Percentiles rank a stretch among this genome's conserved stretches.
Evolutionary conservation across 2,329 filamentous ascomycete genomes (phyloP).

Genomic region (Diaporthe velutina): DNA sequence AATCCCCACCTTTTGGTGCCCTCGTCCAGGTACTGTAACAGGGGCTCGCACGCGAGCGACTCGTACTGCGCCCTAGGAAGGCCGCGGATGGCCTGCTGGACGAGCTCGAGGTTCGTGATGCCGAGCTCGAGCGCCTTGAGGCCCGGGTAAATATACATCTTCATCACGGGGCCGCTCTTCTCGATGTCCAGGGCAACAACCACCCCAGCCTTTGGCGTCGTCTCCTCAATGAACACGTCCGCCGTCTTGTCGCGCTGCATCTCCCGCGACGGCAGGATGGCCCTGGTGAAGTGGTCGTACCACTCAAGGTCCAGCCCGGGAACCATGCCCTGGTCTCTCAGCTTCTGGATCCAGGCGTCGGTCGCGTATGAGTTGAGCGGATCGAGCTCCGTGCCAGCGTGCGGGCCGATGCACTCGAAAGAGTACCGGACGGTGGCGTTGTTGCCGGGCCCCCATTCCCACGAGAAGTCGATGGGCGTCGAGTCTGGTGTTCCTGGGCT

Average conservation of each 20-base stretch:
- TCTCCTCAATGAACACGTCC: slow-evolving; percentile 42
- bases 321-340: slow-evolving; percentile 41
- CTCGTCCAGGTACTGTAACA: slow-evolving; percentile 43
- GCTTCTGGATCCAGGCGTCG: slow-evolving; percentile 41
- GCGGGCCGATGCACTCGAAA: slow-evolving; percentile 44
- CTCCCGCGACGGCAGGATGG: slow-evolving; percentile 37
- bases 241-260: slow-evolving; percentile 37
- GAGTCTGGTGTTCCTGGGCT: slow-evolving; percentile 44
- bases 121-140: slow-evolving; percentile 43
- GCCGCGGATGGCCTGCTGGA: slow-evolving; percentile 41
- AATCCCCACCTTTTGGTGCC: slow-evolving; percentile 42
- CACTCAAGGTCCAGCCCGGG: slow-evolving; percentile 43
- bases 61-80: slow-evolving; percentile 41
- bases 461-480: slow-evolving; percentile 45
- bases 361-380: slow-evolving; percentile 42
- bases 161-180: slow-evolving; percentile 42
- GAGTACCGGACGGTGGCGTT: slow-evolving; percentile 43
- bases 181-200: slow-evolving; percentile 45
- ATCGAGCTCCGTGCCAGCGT: slow-evolving; percentile 42
- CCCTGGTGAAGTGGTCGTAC: slow-evolving; percentile 42
- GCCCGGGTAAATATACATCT: slow-evolving; percentile 44
- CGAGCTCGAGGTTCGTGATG: slow-evolving; percentile 43
- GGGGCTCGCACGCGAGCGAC: slow-evolving; percentile 42
- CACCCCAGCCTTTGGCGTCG: slow-evolving; percentile 43
- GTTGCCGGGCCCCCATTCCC: slow-evolving; percentile 43